A percentile compares a stretch with the other conserved stretches of the same genome.
Conservation (phyloP, 2,329 filamentous ascomycete genomes). For the Penicillium sp. region DNA sequence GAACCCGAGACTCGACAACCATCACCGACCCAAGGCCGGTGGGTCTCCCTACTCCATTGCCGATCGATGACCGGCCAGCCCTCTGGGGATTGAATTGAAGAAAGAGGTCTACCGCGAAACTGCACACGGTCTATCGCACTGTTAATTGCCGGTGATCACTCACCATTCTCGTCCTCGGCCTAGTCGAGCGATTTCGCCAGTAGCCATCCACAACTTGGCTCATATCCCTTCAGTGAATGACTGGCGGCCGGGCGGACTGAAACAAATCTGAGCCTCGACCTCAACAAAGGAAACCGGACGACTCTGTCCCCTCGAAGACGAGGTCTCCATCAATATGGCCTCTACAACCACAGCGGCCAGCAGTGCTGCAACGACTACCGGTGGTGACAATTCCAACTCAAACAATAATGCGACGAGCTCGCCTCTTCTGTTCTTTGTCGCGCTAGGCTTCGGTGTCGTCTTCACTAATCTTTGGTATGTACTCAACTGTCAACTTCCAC, state of each 20-base stretch:
- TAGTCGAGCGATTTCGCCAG: background rate
- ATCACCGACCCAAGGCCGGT: background rate
- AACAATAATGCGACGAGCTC: slow-evolving; percentile 62
- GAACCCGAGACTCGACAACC: slow-evolving; percentile 1
- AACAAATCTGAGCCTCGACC: background rate
- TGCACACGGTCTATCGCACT: slow-evolving; percentile 7
- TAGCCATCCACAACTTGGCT: background rate
- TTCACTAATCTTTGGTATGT: slow-evolving; percentile 97
- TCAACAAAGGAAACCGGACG: background rate
- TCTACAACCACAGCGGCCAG: slow-evolving; percentile 29
- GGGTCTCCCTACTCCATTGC: slow-evolving; percentile 4
- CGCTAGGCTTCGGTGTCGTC: slow-evolving; percentile 93
- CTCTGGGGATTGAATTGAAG: background rate
- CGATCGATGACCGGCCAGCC: slow-evolving; percentile 8
- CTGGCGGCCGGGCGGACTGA: background rate
- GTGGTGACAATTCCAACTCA: slow-evolving; percentile 30
- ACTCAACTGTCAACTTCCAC: too few species aligned
- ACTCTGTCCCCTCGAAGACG: background rate
- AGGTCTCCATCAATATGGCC: slow-evolving; percentile 26
- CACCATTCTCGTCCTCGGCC: background rate
- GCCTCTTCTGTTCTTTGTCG: slow-evolving; percentile 87
- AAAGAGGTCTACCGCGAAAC: slow-evolving; percentile 7
- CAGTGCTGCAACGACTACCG: slow-evolving; percentile 30
- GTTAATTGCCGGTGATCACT: slow-evolving; percentile 1
- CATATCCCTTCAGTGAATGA: slow-evolving; percentile 6